phyloP scores from a whole-genome alignment of 2,329 filamentous ascomycete genomes.

The Dactylella cylindrospora region DNA sequence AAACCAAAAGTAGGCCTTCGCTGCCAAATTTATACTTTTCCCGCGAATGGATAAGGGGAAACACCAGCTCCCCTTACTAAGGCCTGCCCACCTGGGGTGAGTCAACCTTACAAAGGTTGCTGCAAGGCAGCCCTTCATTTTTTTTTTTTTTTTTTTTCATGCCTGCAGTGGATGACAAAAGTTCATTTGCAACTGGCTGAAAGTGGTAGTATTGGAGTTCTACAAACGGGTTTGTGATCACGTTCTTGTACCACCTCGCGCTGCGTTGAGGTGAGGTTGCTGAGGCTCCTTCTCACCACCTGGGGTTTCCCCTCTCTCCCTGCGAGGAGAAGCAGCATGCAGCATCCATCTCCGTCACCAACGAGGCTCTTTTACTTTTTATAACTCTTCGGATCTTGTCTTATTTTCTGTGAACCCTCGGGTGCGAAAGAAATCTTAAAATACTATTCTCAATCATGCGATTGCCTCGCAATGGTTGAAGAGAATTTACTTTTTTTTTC shows the following conservation, averaged over 20 bases:
- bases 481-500: no score
- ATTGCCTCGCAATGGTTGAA: no score
- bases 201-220: background rate
- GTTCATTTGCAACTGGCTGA: no score
- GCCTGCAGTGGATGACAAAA: background rate
- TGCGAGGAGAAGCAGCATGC: no score
- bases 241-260: conserved; percentile 25
- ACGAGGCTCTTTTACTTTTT: background rate
- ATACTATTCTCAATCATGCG: no score
- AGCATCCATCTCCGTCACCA: conserved; percentile 13
- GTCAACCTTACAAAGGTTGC: conserved; percentile 14
- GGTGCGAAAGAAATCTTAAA: background rate
- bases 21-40: conserved; percentile 43
- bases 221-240: conserved; percentile 11
- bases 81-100: conserved; percentile 19
- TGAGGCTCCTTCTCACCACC: no score
- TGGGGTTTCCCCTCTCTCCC: no score
- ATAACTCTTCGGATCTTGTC: conserved; percentile 2
- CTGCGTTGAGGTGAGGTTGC: conserved; percentile 24
- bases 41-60: conserved; percentile 22
- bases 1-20: conserved; percentile 12
- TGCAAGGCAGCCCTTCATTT: background rate
- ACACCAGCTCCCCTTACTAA: no score
- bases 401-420: background rate
- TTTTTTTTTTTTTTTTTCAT: no score